These are phyloP conservation scores for Wickerhamomyces mucosus DNA, from an alignment of 805 yeast species.

Conservation along the genomic window DNA sequence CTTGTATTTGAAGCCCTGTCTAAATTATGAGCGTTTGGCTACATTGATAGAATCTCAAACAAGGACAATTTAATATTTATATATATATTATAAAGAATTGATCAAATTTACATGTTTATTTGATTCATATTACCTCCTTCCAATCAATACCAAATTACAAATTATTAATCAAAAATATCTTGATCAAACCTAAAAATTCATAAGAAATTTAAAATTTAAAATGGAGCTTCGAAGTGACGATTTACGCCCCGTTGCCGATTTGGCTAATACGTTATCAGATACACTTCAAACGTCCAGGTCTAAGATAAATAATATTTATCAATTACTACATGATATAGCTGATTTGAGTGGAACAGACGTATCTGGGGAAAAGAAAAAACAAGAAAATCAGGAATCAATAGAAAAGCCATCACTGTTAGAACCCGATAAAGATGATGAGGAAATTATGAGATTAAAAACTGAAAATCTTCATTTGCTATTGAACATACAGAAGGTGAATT, in stretches of 20 bases:
- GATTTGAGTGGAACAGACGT: slow-evolving; percentile 1
- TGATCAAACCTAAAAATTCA: no score
- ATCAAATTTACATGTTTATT: no score
- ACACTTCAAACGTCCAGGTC: slow-evolving; percentile 9
- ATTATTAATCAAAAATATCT: no score
- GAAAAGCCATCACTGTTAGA: slow-evolving; percentile 4
- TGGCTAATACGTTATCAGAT: slow-evolving; percentile 6
- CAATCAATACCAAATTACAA: no score
- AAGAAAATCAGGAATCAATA: not conserved
- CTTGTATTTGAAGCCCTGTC: no score
- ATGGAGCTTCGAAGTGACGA: slow-evolving; percentile 14
- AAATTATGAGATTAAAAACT: slow-evolving; percentile 13
- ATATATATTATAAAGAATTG: no score
- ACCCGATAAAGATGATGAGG: slow-evolving; percentile 1
- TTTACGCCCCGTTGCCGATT: slow-evolving; percentile 12
- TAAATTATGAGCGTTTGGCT: no score
- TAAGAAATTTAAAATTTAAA: no score
- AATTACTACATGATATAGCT: slow-evolving; percentile 11
- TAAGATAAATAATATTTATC: slow-evolving; percentile 10
- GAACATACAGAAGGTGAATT: slow-evolving; percentile 26
- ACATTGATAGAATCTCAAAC: no score
- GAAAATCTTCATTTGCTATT: slow-evolving; percentile 20
- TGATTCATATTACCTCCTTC: no score
- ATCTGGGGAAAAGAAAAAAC: not conserved
- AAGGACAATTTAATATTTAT: no score